phyloP scores from a whole-genome alignment of 2,329 filamentous ascomycete species.

The Cytospora chrysosperma region DNA sequence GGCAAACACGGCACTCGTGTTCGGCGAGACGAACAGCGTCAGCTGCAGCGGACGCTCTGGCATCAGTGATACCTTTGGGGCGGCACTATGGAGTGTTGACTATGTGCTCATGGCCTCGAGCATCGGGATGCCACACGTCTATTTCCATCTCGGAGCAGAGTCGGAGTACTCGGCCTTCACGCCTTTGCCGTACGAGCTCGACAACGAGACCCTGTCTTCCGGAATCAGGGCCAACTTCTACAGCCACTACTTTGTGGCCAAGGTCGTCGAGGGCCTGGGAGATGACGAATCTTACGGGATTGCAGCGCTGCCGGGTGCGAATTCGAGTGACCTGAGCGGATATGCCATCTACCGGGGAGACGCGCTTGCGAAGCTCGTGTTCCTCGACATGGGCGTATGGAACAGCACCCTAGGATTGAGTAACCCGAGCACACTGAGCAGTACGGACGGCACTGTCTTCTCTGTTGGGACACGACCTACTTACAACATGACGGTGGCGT shows the following conservation, averaged over 20 bases:
- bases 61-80: constrained; percentile 47
- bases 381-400: constrained; percentile 39
- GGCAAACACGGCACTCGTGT: constrained; percentile 39
- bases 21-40: constrained; percentile 49
- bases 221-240: constrained; percentile 36
- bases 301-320: constrained; percentile 35
- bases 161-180: constrained; percentile 23
- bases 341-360: constrained; percentile 33
- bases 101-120: constrained; percentile 40
- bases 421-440: constrained; percentile 36
- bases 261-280: constrained; percentile 26
- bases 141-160: constrained; percentile 40
- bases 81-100: constrained; percentile 49
- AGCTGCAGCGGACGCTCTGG: constrained; percentile 40
- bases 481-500: constrained; percentile 30
- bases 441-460: constrained; percentile 31
- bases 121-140: constrained; percentile 37
- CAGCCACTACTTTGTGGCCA: constrained; percentile 37
- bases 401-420: constrained; percentile 36
- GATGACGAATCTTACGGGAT: constrained; percentile 23
- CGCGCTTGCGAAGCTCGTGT: constrained; percentile 33
- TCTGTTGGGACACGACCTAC: constrained; percentile 32
- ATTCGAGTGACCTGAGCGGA: constrained; percentile 36
- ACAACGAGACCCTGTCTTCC: constrained; percentile 33
- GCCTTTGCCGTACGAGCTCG: constrained; percentile 29